Base-by-base conservation (phyloP, 1,284 basidiomycete genomes). In the Leccinum brunneo-olivaceum region DNA sequence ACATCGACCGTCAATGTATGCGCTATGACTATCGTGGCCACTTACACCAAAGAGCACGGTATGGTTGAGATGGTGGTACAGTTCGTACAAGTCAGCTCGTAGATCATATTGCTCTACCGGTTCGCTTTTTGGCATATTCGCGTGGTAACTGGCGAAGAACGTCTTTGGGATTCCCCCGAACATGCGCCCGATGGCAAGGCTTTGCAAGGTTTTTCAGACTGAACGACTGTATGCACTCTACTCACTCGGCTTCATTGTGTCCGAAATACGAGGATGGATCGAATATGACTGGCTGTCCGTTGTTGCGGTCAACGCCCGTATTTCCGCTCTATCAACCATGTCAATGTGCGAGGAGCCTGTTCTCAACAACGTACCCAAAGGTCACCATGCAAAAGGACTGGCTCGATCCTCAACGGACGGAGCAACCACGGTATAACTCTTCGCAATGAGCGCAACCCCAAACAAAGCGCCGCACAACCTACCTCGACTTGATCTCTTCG, bases 21-120 rank as follows among this genome's bases (percentile, higher is more conserved):
- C 38, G 15, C 27, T 30, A n/a, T 6, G 12, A 39, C 11, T 12
- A 7, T 4, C 29, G 27, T 9, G 40, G 30, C 10, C 40, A 67
- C 78, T 63, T 53, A 84, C 85, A 45, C 81, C 80, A 51, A 88
- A 88, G 5, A 89, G 56, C 7, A 84, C 67, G 0, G 84, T 83
- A 54, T 89, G 87, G 54, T 93, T 94, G 49, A 93, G 67, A 59
- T 92, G 90, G 63, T 94, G 90, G 53, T 89, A 94, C 32, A 92
- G 66, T 63, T 91, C 81, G 56, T 93, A 93, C 21, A 92, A 65
- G 46, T 84, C 76, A 28, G 71, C 72, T 19, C 90, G 74, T 39
- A 85, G 65, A 19, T 75, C 72, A 55, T 90, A 89, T 55, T 91
- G 73, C 5, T 74, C 72, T 2, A 68, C 69, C 3, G 90, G 90